Evolutionary conservation across 1,284 basidiomycete genomes (phyloP).

Genomic region (Ganoderma boninense): DNA sequence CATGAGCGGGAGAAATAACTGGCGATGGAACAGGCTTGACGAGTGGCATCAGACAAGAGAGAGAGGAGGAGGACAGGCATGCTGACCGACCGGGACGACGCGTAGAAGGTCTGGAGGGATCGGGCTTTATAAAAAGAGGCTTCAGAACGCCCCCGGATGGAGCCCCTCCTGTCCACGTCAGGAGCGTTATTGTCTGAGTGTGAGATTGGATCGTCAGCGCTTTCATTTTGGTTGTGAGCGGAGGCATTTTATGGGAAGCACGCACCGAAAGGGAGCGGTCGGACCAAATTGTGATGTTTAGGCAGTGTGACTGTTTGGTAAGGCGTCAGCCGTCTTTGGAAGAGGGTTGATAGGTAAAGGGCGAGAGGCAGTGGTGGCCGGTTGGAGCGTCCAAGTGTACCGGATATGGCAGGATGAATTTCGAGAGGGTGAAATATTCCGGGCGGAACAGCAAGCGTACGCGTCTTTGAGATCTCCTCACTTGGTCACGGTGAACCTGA

Average conservation of each 20-base stretch:
- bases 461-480: slow-evolving; percentile 34
- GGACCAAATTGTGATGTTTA: slow-evolving; percentile 28
- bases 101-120: neutral
- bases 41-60: slow-evolving; percentile 18
- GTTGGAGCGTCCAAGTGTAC: slow-evolving; percentile 15
- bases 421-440: slow-evolving; percentile 11
- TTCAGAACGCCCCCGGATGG: slow-evolving; percentile 25
- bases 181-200: slow-evolving; percentile 45
- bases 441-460: slow-evolving; percentile 26
- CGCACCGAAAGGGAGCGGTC: slow-evolving; percentile 38
- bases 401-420: slow-evolving; percentile 22
- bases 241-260: slow-evolving; percentile 49
- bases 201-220: slow-evolving; percentile 51
- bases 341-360: slow-evolving; percentile 27
- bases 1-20: slow-evolving; percentile 9
- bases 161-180: slow-evolving; percentile 44
- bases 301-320: slow-evolving; percentile 34
- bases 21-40: slow-evolving; percentile 11
- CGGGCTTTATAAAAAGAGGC: slow-evolving; percentile 33
- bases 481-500: slow-evolving; percentile 21
- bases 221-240: slow-evolving; percentile 42
- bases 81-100: slow-evolving; percentile 18
- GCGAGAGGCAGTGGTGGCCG: slow-evolving; percentile 21
- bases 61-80: slow-evolving; percentile 23
- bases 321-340: slow-evolving; percentile 29